These are phyloP conservation scores for Multifurca ochricompacta DNA, from an alignment of 768 basidiomycete species.

Conservation along the genomic window DNA sequence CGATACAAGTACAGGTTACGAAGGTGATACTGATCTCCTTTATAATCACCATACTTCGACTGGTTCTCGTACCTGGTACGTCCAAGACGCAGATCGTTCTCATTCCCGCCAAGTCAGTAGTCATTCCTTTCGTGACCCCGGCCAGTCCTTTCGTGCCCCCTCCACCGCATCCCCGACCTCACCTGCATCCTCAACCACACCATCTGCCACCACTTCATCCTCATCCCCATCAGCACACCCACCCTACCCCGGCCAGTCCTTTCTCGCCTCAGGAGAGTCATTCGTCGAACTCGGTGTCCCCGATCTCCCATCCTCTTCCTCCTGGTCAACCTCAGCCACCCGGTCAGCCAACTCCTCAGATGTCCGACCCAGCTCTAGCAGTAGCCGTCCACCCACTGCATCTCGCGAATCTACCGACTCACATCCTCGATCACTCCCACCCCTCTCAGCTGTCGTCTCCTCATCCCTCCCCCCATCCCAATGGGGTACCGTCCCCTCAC, in stretches of 20 bases:
- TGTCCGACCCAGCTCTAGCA: constrained; percentile 40
- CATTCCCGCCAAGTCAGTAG: constrained; percentile 33
- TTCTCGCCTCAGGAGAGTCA: constrained; percentile 49
- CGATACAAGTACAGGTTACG: constrained; percentile 69
- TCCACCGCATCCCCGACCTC: constrained; percentile 35
- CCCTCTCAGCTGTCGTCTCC: constrained; percentile 73
- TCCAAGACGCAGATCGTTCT: constrained; percentile 34
- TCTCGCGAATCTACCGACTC: constrained; percentile 33
- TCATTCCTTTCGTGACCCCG: constrained; percentile 72
- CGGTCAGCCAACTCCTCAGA: constrained; percentile 25
- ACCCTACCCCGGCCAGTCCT: constrained; percentile 48
- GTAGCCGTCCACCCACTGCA: constrained; percentile 48
- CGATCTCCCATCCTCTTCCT: constrained; percentile 25
- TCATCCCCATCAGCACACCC: constrained; percentile 26
- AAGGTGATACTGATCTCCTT: constrained; percentile 34
- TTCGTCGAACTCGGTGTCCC: constrained; percentile 38
- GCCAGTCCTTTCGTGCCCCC: constrained; percentile 76
- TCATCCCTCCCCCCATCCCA: constrained; percentile 40
- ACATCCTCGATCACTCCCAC: constrained; percentile 51
- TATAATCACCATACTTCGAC: constrained; percentile 27
- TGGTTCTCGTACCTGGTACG: constrained; percentile 30
- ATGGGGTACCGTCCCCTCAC: constrained; percentile 26
- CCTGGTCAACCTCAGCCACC: constrained; percentile 20
- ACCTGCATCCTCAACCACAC: constrained; percentile 26
- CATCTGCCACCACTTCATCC: constrained; percentile 21